phyloP scores from a whole-genome alignment of 305 asterid species.

The Fraxinus albicans region DNA sequence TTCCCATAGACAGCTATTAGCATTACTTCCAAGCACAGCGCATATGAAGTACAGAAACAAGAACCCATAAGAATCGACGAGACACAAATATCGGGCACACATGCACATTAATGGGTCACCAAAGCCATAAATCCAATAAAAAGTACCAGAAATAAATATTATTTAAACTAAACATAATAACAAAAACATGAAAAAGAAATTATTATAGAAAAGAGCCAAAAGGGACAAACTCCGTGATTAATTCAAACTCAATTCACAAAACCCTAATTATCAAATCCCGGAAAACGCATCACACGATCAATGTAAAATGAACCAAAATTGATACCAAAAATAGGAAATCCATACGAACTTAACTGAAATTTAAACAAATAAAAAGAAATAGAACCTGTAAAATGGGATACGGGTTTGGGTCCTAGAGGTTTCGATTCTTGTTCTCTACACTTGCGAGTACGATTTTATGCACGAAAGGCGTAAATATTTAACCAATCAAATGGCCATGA shows the following conservation, averaged over 20 bases:
- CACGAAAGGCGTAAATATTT: neutral
- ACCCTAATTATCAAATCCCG: neutral
- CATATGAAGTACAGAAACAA: neutral
- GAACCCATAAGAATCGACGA: constrained; percentile 16
- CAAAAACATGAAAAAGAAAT: constrained; percentile 6
- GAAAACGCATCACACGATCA: constrained; percentile 23
- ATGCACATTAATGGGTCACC: constrained; percentile 4
- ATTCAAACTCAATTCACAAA: neutral
- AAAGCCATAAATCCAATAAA: constrained; percentile 21
- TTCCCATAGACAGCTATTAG: neutral
- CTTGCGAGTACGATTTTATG: constrained; percentile 1
- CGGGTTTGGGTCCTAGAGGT: constrained; percentile 28
- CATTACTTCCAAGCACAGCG: neutral
- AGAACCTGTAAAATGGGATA: constrained; percentile 32
- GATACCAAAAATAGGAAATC: neutral
- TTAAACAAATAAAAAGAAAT: constrained; percentile 14
- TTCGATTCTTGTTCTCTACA: constrained; percentile 27
- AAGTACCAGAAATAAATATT: neutral
- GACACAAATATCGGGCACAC: constrained; percentile 12
- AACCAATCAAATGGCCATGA: constrained; percentile 15
- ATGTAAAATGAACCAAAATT: neutral
- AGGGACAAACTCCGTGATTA: neutral
- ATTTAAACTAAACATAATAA: neutral
- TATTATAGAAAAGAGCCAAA: neutral
- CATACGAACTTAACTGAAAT: constrained; percentile 16